Evolutionary conservation across 139 green algal species (phyloP).

Genomic region (Chlorella sorokiniana): DNA sequence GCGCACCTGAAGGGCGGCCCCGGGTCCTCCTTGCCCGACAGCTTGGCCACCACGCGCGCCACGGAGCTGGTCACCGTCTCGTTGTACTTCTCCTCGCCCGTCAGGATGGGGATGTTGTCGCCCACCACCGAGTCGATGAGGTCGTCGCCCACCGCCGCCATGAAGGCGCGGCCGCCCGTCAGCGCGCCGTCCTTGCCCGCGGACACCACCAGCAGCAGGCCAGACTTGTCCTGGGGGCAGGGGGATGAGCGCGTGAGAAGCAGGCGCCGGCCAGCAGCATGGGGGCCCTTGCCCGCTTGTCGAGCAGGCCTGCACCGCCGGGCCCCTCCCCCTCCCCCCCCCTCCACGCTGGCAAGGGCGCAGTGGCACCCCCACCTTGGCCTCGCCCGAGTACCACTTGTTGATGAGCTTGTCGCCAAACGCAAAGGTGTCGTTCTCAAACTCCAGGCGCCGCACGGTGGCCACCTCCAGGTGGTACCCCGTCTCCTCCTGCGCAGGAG

Average conservation of each 20-base stretch:
- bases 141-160: conserved; percentile 86
- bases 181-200: conserved; percentile 94
- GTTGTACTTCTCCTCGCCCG: conserved; percentile 71
- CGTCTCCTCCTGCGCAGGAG: conserved; percentile 52
- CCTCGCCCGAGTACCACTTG: conserved; percentile 81
- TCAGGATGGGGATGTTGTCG: conserved; percentile 96
- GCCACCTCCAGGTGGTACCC: conserved; percentile 89
- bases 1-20: conserved; percentile 33
- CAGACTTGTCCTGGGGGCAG: conserved; percentile 79
- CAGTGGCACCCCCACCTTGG: background rate
- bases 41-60: conserved; percentile 82
- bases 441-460: conserved; percentile 96
- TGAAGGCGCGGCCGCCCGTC: conserved; percentile 85
- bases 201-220: conserved; percentile 93
- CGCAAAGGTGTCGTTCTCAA: conserved; percentile 92
- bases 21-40: conserved; percentile 74
- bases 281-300: no score
- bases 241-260: background rate
- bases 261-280: background rate
- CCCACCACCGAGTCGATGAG: conserved; percentile 81
- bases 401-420: conserved; percentile 90
- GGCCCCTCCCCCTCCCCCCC: no score
- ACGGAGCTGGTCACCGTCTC: conserved; percentile 72
- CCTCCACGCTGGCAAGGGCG: no score
- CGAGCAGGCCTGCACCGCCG: no score